Evolutionary conservation across 257 asterid genomes (phyloP).

Genomic region (Capsicum rhomboideum): DNA sequence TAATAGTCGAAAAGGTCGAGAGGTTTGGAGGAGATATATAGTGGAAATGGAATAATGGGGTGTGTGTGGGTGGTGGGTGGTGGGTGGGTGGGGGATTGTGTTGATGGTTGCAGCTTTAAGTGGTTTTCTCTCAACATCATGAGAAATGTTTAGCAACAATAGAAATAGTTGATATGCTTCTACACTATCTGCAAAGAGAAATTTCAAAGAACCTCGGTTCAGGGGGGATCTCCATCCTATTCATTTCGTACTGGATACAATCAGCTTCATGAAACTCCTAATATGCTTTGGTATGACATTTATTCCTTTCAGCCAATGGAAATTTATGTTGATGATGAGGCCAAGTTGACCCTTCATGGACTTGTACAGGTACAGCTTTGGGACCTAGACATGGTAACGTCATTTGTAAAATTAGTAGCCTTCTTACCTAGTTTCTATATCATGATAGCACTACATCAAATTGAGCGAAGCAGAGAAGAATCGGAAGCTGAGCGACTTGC

Average conservation of each 20-base stretch:
- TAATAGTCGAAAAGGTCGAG: not conserved
- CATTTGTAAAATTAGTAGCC: not conserved
- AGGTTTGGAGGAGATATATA: not conserved
- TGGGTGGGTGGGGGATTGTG: not conserved
- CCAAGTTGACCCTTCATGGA: constrained; percentile 94
- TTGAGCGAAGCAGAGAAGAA: constrained; percentile 82
- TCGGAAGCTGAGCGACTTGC: constrained; percentile 79
- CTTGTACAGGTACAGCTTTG: constrained; percentile 62
- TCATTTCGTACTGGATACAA: constrained; percentile 59
- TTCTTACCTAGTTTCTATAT: not conserved
- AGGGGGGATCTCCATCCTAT: constrained; percentile 26
- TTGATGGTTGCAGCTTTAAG: not conserved
- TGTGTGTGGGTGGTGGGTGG: not conserved
- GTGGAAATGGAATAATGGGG: not conserved
- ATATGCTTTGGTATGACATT: constrained; percentile 81
- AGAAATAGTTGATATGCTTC: constrained; percentile 22
- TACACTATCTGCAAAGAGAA: constrained; percentile 31
- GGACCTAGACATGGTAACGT: constrained; percentile 31
- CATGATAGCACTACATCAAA: constrained; percentile 86
- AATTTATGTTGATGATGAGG: constrained; percentile 91
- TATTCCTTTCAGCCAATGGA: constrained; percentile 95
- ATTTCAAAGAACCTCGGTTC: constrained; percentile 29
- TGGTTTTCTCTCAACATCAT: constrained; percentile 1
- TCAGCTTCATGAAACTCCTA: constrained; percentile 67
- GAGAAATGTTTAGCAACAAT: constrained; percentile 13